These are phyloP conservation scores for Pleurotus cornucopiae DNA, from an alignment of 768 basidiomycete genomes.

Conservation along the genomic window DNA sequence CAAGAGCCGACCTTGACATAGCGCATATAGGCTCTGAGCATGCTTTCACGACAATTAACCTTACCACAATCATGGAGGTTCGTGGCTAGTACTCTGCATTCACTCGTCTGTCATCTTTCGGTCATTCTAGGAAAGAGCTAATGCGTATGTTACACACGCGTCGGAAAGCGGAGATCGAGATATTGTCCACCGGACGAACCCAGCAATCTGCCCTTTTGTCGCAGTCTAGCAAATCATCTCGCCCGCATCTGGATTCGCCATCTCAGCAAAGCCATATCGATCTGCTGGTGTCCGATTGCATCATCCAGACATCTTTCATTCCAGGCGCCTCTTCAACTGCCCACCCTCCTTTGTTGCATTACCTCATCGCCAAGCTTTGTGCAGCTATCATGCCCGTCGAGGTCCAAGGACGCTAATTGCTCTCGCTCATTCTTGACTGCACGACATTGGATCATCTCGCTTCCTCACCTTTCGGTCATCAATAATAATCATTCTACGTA, in stretches of 20 bases:
- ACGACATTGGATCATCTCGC: no score
- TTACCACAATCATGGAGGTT: constrained; percentile 71
- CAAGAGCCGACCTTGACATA: not conserved
- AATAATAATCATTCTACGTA: not conserved
- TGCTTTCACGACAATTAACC: constrained; percentile 43
- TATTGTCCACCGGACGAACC: constrained; percentile 33
- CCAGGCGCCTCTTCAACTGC: not conserved
- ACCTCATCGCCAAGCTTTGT: not conserved
- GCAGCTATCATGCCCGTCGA: no score
- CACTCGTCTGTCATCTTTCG: not conserved
- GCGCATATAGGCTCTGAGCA: constrained; percentile 48
- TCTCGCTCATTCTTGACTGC: no score
- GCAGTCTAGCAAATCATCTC: not conserved
- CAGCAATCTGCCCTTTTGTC: not conserved
- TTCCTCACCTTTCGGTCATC: no score
- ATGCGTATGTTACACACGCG: constrained; percentile 72
- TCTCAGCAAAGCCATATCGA: no score
- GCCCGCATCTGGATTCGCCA: no score
- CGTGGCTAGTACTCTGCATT: constrained; percentile 9
- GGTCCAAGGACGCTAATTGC: no score
- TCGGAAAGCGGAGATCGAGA: constrained; percentile 93
- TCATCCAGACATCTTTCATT: not conserved
- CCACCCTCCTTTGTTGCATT: constrained; percentile 1
- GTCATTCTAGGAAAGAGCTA: constrained; percentile 64
- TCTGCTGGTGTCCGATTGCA: no score